These are phyloP conservation scores for Neohortaea acidophila DNA, from an alignment of 495 filamentous ascomycete species.

Conservation along the genomic window DNA sequence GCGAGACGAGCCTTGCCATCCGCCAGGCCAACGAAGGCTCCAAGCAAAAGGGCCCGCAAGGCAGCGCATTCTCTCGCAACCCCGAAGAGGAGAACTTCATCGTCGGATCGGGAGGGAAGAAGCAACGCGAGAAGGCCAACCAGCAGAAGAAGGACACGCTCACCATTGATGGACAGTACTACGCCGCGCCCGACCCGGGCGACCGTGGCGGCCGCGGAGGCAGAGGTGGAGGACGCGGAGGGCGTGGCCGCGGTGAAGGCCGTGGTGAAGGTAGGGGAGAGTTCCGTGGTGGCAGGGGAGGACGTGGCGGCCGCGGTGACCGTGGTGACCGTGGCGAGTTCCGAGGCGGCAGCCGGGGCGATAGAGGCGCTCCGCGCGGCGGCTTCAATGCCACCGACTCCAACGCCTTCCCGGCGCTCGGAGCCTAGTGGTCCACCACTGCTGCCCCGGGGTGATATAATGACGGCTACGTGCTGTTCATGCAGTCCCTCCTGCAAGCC, in stretches of 20 bases:
- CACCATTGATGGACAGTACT: conserved; percentile 53
- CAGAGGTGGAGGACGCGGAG: conserved; percentile 2
- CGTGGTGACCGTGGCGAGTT: conserved; percentile 25
- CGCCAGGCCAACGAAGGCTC: conserved; percentile 89
- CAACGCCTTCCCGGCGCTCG: conserved; percentile 60
- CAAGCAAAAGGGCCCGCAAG: conserved; percentile 74
- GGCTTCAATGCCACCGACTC: conserved; percentile 43
- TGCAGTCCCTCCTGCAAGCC: too few relatives aligned
- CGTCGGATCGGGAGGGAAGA: conserved; percentile 58
- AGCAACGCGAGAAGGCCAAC: conserved; percentile 70
- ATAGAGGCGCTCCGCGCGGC: conserved; percentile 19
- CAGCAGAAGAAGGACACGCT: conserved; percentile 81
- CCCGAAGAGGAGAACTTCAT: conserved; percentile 64
- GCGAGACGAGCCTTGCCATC: conserved; percentile 40
- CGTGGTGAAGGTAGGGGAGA: too few relatives aligned
- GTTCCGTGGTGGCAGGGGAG: conserved; percentile 25
- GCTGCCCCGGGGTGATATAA: too few relatives aligned
- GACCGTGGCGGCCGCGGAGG: conserved; percentile 30
- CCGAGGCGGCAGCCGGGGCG: conserved; percentile 13
- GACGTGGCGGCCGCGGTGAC: conserved; percentile 20
- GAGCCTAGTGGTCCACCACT: too few relatives aligned
- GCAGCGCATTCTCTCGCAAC: conserved; percentile 59
- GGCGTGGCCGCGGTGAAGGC: conserved; percentile 15
- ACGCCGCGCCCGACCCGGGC: conserved; percentile 10
- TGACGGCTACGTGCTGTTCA: too few relatives aligned